Conservation (phyloP, 495 filamentous ascomycete genomes). For the Trichoderma orchidacearum region DNA sequence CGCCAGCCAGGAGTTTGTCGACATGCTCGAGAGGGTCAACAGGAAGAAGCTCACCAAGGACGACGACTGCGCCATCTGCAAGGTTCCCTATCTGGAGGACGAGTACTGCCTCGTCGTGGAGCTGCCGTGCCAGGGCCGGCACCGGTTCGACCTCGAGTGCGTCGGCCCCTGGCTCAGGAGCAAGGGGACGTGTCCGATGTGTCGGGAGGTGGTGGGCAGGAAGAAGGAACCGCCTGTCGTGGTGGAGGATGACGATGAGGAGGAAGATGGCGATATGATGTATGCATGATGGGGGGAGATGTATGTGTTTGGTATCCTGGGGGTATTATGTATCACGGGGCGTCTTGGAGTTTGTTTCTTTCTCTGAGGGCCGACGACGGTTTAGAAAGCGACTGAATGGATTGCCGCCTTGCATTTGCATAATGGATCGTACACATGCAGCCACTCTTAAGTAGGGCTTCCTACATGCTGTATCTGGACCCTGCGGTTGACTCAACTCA, state of each 20-base stretch:
- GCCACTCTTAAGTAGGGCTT: too few relatives aligned
- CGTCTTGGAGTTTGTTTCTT: background rate
- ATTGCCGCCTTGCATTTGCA: background rate
- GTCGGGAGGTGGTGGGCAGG: slow-evolving; percentile 66
- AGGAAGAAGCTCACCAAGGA: slow-evolving; percentile 49
- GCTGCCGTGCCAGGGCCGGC: slow-evolving; percentile 68
- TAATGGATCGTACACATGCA: too few relatives aligned
- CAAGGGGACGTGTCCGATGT: slow-evolving; percentile 81
- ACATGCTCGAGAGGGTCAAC: slow-evolving; percentile 66
- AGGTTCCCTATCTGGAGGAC: slow-evolving; percentile 69
- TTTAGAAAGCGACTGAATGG: background rate
- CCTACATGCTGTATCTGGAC: too few relatives aligned
- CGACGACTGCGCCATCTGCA: slow-evolving; percentile 78
- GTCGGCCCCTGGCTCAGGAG: slow-evolving; percentile 84
- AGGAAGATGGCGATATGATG: slow-evolving; percentile 58
- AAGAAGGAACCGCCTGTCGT: slow-evolving; percentile 31
- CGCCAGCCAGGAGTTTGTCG: slow-evolving; percentile 67
- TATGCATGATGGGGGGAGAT: slow-evolving; percentile 50
- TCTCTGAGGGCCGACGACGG: background rate
- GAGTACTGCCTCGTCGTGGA: slow-evolving; percentile 70
- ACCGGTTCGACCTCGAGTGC: slow-evolving; percentile 87
- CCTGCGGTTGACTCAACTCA: too few relatives aligned
- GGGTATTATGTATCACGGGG: background rate
- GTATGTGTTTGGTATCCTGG: too few relatives aligned
- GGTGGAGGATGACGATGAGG: slow-evolving; percentile 44